Base-by-base conservation (phyloP, 2,329 filamentous ascomycete species). In the Chaetothyriales sp. region DNA sequence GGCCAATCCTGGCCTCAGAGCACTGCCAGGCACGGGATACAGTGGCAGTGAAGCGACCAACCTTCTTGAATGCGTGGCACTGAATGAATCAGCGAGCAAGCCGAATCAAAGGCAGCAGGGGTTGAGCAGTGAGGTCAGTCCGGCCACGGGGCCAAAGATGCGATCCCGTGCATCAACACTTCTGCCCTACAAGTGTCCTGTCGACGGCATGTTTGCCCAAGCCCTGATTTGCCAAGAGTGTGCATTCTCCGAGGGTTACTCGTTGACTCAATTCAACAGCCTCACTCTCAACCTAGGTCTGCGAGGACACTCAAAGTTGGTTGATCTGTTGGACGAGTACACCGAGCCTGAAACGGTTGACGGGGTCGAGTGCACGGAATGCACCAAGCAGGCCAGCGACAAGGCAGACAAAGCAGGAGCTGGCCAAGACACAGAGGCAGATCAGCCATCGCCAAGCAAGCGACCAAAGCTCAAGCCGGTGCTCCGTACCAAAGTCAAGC, bases 251-350 rank as follows among this genome's bases (percentile, higher is more conserved):
- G 89, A 95, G 61, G 89, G 89, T 1, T 74, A 95, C 13, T 89
- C 86, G 1, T 80, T 97, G 70, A 94, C 88, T 18, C 88, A 89
- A 0, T 97, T 97, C 73, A 95, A 92, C 64, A 95, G 89, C 63
- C 72, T 97, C 46, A 95, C 90, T 0, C 78, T 97, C 0, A 88
- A 84, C 37, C 78, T 97, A 1, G 86, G 85, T 1, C 70, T 75
- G 4, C 75, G 76, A 47, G 76, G 74, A 57, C 72, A 76, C 18
- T 86, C 89, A 62, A 78, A 88, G 55, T 70, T 97, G 0, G 81
- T 82, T 52, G 83, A 92, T 54, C 83, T 88, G 51, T 70, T 98
- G 18, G 84, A 94, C 63, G 82, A 88, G 19, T 95, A 90, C 64
- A 92, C 87, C 25, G 78, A 81, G 10, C 75, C 95, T 7, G 92